These are phyloP conservation scores for Cercospora citrullina DNA, from an alignment of 2,329 filamentous ascomycete genomes.

Conservation along the genomic window DNA sequence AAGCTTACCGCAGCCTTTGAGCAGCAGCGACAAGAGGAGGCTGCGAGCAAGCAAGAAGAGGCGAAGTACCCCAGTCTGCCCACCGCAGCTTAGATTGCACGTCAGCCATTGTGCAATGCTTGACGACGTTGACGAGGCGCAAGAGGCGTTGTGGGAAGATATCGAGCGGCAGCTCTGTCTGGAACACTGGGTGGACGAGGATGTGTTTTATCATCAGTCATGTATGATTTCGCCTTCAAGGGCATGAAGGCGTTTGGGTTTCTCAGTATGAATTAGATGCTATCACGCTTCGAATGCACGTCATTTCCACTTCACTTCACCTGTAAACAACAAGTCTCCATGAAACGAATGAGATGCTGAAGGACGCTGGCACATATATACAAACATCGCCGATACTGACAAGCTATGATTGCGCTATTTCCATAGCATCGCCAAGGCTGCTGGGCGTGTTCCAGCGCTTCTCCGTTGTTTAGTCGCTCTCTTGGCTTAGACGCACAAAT, in stretches of 20 bases:
- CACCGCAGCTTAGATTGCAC: constrained; percentile 15
- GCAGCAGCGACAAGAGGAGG: constrained; percentile 22
- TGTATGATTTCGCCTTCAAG: constrained; percentile 4
- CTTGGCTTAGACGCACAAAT: not conserved
- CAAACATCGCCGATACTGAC: not conserved
- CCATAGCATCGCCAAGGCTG: not conserved
- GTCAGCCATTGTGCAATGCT: not conserved
- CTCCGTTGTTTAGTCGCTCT: not conserved
- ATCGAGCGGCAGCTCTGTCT: constrained; percentile 18
- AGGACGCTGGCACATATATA: not conserved
- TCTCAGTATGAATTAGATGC: constrained; percentile 1
- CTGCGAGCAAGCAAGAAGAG: constrained; percentile 9
- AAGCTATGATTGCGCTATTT: not conserved
- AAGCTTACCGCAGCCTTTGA: constrained; percentile 27
- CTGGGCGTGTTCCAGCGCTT: not conserved
- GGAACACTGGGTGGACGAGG: constrained; percentile 1
- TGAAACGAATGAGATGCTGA: not conserved
- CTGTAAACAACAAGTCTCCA: not conserved
- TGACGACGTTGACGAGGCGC: constrained; percentile 18
- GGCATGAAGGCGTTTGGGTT: not conserved
- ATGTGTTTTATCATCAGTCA: constrained; percentile 5
- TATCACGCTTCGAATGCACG: not conserved
- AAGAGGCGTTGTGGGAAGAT: constrained; percentile 17
- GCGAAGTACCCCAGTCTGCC: constrained; percentile 30
- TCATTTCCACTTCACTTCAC: not conserved